phyloP scores from a whole-genome alignment of 352 stramenopile species.

The Globisporangium lucens region DNA sequence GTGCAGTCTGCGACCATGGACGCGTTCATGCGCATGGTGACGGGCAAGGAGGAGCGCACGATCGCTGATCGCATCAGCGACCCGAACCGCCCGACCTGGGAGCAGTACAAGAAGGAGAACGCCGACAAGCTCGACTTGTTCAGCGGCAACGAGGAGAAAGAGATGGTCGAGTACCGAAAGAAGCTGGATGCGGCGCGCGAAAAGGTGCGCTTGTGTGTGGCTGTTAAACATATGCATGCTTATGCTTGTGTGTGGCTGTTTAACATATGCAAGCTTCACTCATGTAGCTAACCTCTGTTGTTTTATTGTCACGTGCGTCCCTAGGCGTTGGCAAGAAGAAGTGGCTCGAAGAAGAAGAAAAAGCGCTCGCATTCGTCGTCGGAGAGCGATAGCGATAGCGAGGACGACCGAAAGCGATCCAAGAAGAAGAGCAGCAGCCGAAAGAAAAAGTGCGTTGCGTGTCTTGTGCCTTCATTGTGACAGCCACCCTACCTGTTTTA shows the following conservation, averaged over 20 bases:
- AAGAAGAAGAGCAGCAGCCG: constrained; percentile 62
- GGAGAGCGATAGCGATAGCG: constrained; percentile 46
- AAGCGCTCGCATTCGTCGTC: constrained; percentile 55
- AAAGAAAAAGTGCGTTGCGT: constrained; percentile 66
- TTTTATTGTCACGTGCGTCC: too few species aligned
- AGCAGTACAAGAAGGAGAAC: constrained; percentile 97
- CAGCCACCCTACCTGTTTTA: too few species aligned
- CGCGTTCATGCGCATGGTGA: constrained; percentile 92
- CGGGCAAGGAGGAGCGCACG: constrained; percentile 91
- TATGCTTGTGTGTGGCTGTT: too few species aligned
- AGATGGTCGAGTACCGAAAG: constrained; percentile 94
- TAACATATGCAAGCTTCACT: too few species aligned
- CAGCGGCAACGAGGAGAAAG: constrained; percentile 81
- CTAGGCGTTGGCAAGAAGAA: constrained; percentile 60
- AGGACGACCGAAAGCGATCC: constrained; percentile 42
- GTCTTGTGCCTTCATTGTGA: background rate
- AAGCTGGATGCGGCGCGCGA: constrained; percentile 90
- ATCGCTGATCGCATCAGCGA: constrained; percentile 93
- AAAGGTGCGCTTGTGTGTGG: constrained; percentile 40
- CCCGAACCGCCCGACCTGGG: constrained; percentile 93
- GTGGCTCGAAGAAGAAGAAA: constrained; percentile 75
- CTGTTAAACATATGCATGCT: too few species aligned
- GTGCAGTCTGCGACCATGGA: constrained; percentile 88
- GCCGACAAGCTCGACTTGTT: constrained; percentile 90
- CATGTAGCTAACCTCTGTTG: too few species aligned